Conservation (phyloP, 345 rosid species). For the Gossypium raimondii region DNA sequence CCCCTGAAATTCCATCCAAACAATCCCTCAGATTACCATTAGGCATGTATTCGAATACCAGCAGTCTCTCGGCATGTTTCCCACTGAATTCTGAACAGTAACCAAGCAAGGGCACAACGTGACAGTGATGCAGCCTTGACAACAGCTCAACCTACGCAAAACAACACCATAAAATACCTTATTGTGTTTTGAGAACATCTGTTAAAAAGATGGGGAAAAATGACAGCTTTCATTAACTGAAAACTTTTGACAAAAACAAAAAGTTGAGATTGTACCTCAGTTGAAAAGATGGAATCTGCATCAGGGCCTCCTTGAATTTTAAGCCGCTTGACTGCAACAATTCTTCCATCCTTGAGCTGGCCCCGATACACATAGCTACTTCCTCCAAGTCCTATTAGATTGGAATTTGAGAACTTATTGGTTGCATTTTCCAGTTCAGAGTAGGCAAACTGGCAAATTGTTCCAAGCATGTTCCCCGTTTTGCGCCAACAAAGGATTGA, state of each 20-base stretch:
- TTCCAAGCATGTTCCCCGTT: conserved; percentile 47
- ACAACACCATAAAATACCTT: conserved; percentile 12
- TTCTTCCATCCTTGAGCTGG: conserved; percentile 74
- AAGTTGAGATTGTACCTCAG: conserved; percentile 49
- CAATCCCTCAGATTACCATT: conserved; percentile 83
- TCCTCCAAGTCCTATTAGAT: conserved; percentile 81
- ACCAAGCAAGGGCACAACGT: conserved; percentile 88
- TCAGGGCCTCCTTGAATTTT: conserved; percentile 60
- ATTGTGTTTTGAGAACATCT: not conserved
- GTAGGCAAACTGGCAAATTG: conserved; percentile 60
- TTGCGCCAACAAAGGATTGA: conserved; percentile 46
- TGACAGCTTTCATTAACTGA: not conserved
- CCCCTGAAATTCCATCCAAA: conserved; percentile 60
- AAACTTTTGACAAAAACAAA: not conserved
- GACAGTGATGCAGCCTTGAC: conserved; percentile 87
- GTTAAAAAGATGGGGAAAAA: not conserved
- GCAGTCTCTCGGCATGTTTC: conserved; percentile 72
- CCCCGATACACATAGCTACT: conserved; percentile 86
- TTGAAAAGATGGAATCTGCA: conserved; percentile 53
- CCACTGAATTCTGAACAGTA: conserved; percentile 81
- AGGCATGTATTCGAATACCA: conserved; percentile 80
- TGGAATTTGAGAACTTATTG: conserved; percentile 63
- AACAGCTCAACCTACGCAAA: conserved; percentile 69
- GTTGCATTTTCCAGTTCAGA: conserved; percentile 74
- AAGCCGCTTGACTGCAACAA: conserved; percentile 79